Evolutionary conservation across 1,139 yeast genomes (phyloP).

Genomic region (Meyerozyma sp.): DNA sequence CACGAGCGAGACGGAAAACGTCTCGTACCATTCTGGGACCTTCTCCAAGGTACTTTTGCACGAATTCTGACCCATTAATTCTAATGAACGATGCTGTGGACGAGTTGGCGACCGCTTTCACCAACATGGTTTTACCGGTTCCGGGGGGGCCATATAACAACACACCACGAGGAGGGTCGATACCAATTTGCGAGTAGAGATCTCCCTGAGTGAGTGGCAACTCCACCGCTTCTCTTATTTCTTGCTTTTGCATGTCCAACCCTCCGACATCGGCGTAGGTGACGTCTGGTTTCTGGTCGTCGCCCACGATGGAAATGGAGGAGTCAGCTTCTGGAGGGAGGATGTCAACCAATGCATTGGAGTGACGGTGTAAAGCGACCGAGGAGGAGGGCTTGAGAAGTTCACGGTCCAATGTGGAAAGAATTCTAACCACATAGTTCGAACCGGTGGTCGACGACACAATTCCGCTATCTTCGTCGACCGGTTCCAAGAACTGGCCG

Average conservation of each 20-base stretch:
- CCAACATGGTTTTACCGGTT: conserved; percentile 98
- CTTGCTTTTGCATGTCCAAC: conserved; percentile 97
- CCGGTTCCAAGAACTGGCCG: conserved; percentile 97
- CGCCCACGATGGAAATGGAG: conserved; percentile 89
- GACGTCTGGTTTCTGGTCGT: conserved; percentile 88
- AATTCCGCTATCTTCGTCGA: conserved; percentile 93
- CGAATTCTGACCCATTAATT: conserved; percentile 97
- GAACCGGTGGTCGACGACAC: conserved; percentile 98
- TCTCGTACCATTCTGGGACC: conserved; percentile 99
- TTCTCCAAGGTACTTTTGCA: conserved; percentile 96
- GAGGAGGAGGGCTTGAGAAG: conserved; percentile 90
- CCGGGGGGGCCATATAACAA: conserved; percentile 98
- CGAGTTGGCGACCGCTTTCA: conserved; percentile 96
- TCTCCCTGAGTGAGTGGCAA: conserved; percentile 95
- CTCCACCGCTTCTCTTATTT: conserved; percentile 97
- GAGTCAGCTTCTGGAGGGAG: conserved; percentile 99
- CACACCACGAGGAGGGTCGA: conserved; percentile 98
- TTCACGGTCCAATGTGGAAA: conserved; percentile 93
- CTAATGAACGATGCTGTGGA: conserved; percentile 95
- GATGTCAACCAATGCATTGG: conserved; percentile 94
- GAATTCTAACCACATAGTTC: conserved; percentile 89
- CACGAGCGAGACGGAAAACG: conserved; percentile 94
- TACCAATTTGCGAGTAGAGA: conserved; percentile 94
- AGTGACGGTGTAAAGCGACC: conserved; percentile 96
- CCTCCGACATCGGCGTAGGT: conserved; percentile 97